Conservation (phyloP, 1,139 yeast species). For the Sugiyamaella japonica region DNA sequence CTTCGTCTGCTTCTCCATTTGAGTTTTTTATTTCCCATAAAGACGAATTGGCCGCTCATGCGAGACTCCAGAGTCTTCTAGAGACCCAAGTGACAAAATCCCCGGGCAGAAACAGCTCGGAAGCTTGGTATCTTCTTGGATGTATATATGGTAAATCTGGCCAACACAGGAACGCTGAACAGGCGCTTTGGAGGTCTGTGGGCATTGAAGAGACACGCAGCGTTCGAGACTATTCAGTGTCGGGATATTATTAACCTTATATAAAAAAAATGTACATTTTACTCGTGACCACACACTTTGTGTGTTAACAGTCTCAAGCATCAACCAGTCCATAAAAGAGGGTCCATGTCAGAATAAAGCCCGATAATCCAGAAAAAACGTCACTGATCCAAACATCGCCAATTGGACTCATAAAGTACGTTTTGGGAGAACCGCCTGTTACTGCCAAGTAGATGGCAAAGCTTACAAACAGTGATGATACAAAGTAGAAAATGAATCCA, state of each 20-base stretch:
- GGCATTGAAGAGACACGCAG: constrained; percentile 68
- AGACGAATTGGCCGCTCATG: constrained; percentile 64
- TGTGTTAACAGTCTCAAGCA: constrained; percentile 33
- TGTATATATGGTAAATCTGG: constrained; percentile 62
- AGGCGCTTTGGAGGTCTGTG: constrained; percentile 65
- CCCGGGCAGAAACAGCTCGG: constrained; percentile 59
- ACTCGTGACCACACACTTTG: too few relatives aligned
- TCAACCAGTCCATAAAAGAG: constrained; percentile 65
- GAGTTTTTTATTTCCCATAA: constrained; percentile 45
- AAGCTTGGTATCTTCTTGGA: constrained; percentile 73
- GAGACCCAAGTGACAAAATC: constrained; percentile 56
- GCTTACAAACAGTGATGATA: constrained; percentile 51
- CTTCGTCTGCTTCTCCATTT: not conserved
- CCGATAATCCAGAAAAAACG: constrained; percentile 59
- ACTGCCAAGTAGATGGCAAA: constrained; percentile 46
- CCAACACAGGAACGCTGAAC: constrained; percentile 53
- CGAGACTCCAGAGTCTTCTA: constrained; percentile 61
- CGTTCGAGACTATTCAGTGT: constrained; percentile 48
- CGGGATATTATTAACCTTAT: constrained; percentile 12
- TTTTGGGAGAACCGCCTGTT: constrained; percentile 47
- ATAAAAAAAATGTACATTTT: not conserved
- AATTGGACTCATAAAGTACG: constrained; percentile 56
- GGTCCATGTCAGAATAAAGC: constrained; percentile 84
- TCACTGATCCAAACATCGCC: constrained; percentile 58
- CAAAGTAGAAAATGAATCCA: constrained; percentile 62